Percentiles rank a stretch among this genome's conserved stretches.
These are phyloP conservation scores for Lasiodiplodia sp. DNA, from an alignment of 2,329 filamentous ascomycete genomes.

Conservation along the genomic window DNA sequence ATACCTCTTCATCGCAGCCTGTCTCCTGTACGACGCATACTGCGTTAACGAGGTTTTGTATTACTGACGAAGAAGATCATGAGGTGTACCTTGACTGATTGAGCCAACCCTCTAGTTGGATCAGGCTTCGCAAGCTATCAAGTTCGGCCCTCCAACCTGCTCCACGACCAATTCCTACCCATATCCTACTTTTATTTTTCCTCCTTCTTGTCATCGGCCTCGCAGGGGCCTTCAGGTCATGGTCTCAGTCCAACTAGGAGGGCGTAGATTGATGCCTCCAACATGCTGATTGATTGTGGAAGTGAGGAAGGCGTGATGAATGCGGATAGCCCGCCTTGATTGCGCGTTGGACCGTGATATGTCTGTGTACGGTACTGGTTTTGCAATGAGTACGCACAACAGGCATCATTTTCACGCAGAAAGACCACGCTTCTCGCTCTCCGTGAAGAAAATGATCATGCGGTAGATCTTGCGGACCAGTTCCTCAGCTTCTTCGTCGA, in stretches of 20 bases:
- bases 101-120: neutral
- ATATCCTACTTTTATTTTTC: neutral
- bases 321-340: too few species aligned
- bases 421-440: conserved; percentile 27
- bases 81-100: conserved; percentile 16
- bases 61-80: neutral
- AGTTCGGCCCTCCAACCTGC: conserved; percentile 2
- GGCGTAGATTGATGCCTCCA: neutral
- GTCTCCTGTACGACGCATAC: neutral
- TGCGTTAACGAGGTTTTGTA: conserved; percentile 20
- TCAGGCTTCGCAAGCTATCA: conserved; percentile 14
- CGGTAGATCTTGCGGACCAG: conserved; percentile 97
- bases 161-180: neutral
- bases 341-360: neutral
- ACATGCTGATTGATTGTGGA: neutral
- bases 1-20: neutral
- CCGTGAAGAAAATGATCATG: conserved; percentile 56
- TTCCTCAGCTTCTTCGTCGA: conserved; percentile 94
- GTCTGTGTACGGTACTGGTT: neutral
- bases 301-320: neutral
- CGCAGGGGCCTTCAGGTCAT: neutral
- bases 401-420: conserved; percentile 6
- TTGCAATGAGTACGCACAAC: conserved; percentile 58
- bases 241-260: neutral
- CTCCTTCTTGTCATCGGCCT: neutral